These are phyloP conservation scores for Penicillium sp. DNA, from an alignment of 2,329 filamentous ascomycete genomes.

Conservation along the genomic window DNA sequence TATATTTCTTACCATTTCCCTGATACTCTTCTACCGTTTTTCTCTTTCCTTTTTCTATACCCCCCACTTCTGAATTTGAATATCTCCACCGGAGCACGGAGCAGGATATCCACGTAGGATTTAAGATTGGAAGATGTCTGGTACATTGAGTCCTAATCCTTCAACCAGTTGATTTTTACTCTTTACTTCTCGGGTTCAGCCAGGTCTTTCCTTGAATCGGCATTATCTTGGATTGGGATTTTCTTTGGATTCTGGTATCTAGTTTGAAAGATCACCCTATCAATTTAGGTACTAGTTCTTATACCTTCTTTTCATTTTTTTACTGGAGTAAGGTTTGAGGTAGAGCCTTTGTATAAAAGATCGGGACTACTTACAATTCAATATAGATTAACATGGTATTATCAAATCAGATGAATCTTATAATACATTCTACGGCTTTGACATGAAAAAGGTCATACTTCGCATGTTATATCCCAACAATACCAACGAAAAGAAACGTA, in stretches of 20 bases:
- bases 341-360: not conserved
- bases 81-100: not conserved
- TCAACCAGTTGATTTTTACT: slow-evolving; percentile 1
- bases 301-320: not conserved
- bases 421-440: not conserved
- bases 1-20: slow-evolving; percentile 2
- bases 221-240: not conserved
- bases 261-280: slow-evolving; percentile 10
- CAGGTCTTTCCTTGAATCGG: not conserved
- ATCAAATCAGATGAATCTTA: not conserved
- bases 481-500: too few species aligned
- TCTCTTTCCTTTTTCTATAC: not conserved
- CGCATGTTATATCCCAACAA: not conserved
- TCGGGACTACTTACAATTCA: not conserved
- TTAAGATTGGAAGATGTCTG: slow-evolving; percentile 6
- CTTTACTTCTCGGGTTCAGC: slow-evolving; percentile 3
- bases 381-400: not conserved
- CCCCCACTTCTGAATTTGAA: slow-evolving; percentile 1
- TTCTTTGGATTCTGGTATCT: slow-evolving; percentile 7
- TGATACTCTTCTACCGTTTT: not conserved
- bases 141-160: slow-evolving; percentile 4
- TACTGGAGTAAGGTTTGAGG: not conserved
- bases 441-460: not conserved
- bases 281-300: slow-evolving; percentile 9
- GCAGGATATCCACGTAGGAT: not conserved